A percentile compares a stretch with the other conserved stretches of the same genome.
Conservation (phyloP, 2,329 filamentous ascomycete genomes). For the Myriosclerotinia duriaeana region DNA sequence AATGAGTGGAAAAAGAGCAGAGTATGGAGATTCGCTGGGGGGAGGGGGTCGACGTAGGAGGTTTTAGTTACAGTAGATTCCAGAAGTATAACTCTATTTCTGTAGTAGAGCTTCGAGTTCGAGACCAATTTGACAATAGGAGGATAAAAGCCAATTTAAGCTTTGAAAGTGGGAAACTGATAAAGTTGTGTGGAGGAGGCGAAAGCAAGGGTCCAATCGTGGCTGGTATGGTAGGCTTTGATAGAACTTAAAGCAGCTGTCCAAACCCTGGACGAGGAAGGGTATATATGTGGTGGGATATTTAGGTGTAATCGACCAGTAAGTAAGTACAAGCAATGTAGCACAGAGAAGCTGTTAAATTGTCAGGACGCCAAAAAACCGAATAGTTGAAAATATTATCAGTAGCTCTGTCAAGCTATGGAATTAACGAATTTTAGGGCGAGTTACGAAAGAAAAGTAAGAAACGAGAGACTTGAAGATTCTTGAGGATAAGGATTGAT, state of each 20-base stretch:
- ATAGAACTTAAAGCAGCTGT: constrained; percentile 9
- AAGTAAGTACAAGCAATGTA: constrained; percentile 8
- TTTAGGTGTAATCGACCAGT: not conserved
- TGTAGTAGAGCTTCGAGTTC: not conserved
- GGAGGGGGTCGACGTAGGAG: not conserved
- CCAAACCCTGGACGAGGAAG: not conserved
- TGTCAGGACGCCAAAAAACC: not conserved
- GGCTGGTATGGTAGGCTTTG: constrained; percentile 19
- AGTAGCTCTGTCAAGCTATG: not conserved
- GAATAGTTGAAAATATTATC: not conserved
- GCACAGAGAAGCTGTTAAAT: constrained; percentile 7
- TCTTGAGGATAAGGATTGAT: not conserved
- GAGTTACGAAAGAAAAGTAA: constrained; percentile 3
- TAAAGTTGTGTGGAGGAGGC: constrained; percentile 20
- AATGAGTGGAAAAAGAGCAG: not conserved
- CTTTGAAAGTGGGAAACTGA: constrained; percentile 1
- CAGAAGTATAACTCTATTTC: not conserved
- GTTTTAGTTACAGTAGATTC: not conserved
- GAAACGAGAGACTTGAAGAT: constrained; percentile 4
- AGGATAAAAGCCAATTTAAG: constrained; percentile 14
- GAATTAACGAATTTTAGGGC: not conserved
- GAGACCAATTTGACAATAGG: not conserved
- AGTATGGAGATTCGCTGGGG: not conserved
- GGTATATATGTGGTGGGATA: not conserved
- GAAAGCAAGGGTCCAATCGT: constrained; percentile 21